Evolutionary conservation across 139 green algal genomes (phyloP).

Genomic region (Raphidocelis subcapitata): DNA sequence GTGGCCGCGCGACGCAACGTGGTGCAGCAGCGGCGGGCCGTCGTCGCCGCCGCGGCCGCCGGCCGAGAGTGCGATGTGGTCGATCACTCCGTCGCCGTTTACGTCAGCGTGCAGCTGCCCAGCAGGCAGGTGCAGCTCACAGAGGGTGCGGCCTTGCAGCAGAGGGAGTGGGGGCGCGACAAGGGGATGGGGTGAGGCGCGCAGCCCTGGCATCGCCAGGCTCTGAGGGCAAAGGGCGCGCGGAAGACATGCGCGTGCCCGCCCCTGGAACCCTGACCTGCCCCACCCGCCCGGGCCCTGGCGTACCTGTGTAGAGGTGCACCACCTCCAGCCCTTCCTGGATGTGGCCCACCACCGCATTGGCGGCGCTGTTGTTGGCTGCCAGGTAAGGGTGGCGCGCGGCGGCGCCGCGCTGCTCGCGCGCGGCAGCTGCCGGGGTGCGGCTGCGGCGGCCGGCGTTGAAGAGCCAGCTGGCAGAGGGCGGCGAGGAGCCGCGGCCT

Average conservation of each 20-base stretch:
- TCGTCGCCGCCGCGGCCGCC: not conserved
- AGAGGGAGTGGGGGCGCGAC: too few relatives aligned
- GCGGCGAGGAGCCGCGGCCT: too few relatives aligned
- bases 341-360: constrained; percentile 91
- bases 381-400: constrained; percentile 28
- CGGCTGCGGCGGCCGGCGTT: too few relatives aligned
- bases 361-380: constrained; percentile 53
- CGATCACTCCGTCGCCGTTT: constrained; percentile 93
- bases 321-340: constrained; percentile 91
- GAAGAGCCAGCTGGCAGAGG: too few relatives aligned
- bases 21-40: constrained; percentile 6
- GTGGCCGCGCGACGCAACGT: not conserved
- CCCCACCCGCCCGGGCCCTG: not conserved
- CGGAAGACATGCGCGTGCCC: not conserved
- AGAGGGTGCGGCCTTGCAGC: constrained; percentile 64
- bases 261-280: not conserved
- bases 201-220: too few relatives aligned
- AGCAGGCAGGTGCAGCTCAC: constrained; percentile 77
- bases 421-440: too few relatives aligned
- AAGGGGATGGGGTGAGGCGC: too few relatives aligned
- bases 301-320: constrained; percentile 81
- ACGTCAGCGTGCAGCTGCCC: constrained; percentile 89
- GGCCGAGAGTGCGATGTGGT: constrained; percentile 71
- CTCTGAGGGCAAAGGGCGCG: not conserved
- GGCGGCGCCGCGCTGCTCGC: not conserved